phyloP scores from a whole-genome alignment of 805 yeast genomes.

The Blastobotrys terrestris region DNA sequence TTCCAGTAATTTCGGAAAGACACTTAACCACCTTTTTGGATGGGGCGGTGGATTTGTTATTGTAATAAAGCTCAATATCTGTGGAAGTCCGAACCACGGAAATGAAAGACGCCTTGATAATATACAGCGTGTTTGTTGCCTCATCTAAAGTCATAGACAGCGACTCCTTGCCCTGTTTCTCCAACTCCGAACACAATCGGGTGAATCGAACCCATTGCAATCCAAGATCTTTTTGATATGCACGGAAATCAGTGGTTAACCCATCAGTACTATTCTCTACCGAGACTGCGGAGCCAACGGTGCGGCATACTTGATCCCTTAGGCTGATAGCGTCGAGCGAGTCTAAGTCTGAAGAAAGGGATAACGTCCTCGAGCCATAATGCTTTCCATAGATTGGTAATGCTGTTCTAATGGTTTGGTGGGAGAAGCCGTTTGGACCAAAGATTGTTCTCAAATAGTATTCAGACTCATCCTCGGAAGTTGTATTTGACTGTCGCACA shows the following conservation, averaged over 20 bases:
- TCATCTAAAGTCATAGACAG: slow-evolving; percentile 43
- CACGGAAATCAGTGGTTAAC: slow-evolving; percentile 25
- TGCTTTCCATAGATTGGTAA: slow-evolving; percentile 45
- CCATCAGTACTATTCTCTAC: slow-evolving; percentile 8
- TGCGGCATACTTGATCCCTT: slow-evolving; percentile 17
- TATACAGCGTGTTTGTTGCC: slow-evolving; percentile 26
- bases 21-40: slow-evolving; percentile 26
- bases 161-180: slow-evolving; percentile 54
- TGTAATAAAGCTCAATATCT: slow-evolving; percentile 31
- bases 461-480: slow-evolving; percentile 15
- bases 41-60: slow-evolving; percentile 27
- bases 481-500: slow-evolving; percentile 18
- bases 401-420: slow-evolving; percentile 46
- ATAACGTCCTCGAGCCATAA: slow-evolving; percentile 20
- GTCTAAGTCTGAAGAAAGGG: neutral
- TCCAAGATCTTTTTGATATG: slow-evolving; percentile 34
- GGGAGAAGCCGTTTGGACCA: slow-evolving; percentile 44
- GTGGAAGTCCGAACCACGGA: slow-evolving; percentile 34
- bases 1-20: slow-evolving; percentile 17
- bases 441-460: slow-evolving; percentile 41
- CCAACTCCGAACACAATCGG: slow-evolving; percentile 65
- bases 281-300: slow-evolving; percentile 31
- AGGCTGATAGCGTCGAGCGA: neutral
- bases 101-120: slow-evolving; percentile 34
- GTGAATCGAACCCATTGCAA: slow-evolving; percentile 65